Base-by-base conservation (phyloP, 202 grass and related monocot genomes). In the Carex sylvatica region DNA sequence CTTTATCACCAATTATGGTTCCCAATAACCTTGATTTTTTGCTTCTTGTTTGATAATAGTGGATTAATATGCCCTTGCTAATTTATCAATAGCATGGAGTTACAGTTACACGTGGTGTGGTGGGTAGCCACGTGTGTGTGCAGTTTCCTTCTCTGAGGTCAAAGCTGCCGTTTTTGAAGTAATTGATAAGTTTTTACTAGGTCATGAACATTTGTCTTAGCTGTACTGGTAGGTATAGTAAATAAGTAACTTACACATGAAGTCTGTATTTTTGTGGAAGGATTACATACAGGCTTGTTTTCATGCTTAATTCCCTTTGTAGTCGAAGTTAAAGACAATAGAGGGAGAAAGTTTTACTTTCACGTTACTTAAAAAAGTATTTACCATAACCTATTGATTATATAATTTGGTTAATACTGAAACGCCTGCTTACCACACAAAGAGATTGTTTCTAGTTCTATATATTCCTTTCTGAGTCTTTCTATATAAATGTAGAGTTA, bases 1-100 rank as follows among this genome's bases (percentile, higher is more conserved):
- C 75, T 80, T 58, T 58, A n/a, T 81, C 12, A 81, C 60, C 23
- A 16, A 54, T 63, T 65, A 16, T 44, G 61, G 40, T 51, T 47
- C 0, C 40, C 20, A 28, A 30, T 81, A 76, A n/a, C 26, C 40
- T 59, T 33, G 30, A 40, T 80, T 71, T 71, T 8, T 49, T 55
- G 0, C 8, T 22, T 44, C 7, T 42, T 73, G 22, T 26, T 73
- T 24, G 14, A 31, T 72, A 9, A 72, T 51, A 4, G 65, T 26
- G 26, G 24, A 65, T 65, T 72, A 44, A 72, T 9, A 22, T 13
- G 68, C n/a, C 68, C 20, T 19, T 71, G 70, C 20, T 26, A 73
- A 73, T 19, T 67, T 9, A 67, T 67, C 15, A 74, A 28, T 28
- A 24, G 47, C 23, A 55, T 56, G 51, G 7, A n/a, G 49, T 76